Evolutionary conservation across 495 filamentous ascomycete species (phyloP).

Genomic region (Hypoxylon fragiforme): DNA sequence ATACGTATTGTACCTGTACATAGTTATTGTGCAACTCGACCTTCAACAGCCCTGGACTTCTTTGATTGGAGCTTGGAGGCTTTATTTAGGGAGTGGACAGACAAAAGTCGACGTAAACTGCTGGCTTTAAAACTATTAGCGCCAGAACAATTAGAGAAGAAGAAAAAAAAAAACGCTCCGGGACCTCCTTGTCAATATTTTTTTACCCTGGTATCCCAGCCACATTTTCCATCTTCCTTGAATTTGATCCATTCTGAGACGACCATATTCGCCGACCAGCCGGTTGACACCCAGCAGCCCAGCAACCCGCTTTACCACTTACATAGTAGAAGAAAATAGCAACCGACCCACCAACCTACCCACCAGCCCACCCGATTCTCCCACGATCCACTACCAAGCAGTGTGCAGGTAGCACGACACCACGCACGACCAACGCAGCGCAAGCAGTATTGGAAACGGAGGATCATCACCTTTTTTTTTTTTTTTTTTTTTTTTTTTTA

Average conservation of each 20-base stretch:
- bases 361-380: background rate
- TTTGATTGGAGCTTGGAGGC: conserved; percentile 20
- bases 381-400: conserved; percentile 1
- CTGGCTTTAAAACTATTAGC: too few relatives aligned
- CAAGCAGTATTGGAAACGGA: conserved; percentile 8
- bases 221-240: conserved; percentile 29
- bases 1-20: conserved; percentile 12
- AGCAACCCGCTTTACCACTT: conserved; percentile 28
- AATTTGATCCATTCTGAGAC: conserved; percentile 32
- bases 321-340: conserved; percentile 47
- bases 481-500: too few relatives aligned
- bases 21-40: conserved; percentile 23
- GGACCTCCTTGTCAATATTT: conserved; percentile 7
- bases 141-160: background rate
- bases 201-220: conserved; percentile 23
- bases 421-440: conserved; percentile 14
- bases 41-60: conserved; percentile 3
- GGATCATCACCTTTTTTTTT: background rate
- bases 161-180: conserved; percentile 12
- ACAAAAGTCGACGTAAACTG: conserved; percentile 30
- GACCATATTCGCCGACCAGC: conserved; percentile 25
- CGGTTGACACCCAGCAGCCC: conserved; percentile 7
- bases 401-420: conserved; percentile 11
- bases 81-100: background rate
- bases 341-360: conserved; percentile 37